These are phyloP conservation scores for Halteria grandinella DNA, from an alignment of 73 alveolate species.

Conservation along the genomic window DNA sequence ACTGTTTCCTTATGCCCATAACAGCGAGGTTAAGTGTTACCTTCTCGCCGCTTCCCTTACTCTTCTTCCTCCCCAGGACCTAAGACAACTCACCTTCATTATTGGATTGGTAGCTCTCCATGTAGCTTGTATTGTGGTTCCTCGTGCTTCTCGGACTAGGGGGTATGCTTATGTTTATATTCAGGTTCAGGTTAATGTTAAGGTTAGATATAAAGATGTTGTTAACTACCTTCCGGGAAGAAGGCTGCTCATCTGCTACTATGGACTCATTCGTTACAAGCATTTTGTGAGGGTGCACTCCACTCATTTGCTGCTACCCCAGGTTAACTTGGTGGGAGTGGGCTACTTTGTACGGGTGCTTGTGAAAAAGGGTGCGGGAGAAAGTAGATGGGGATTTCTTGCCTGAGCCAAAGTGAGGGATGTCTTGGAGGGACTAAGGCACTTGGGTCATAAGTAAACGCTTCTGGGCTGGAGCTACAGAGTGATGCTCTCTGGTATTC, in stretches of 20 bases:
- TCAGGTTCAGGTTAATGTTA: conserved; percentile 36
- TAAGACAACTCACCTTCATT: neutral
- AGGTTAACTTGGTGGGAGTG: neutral
- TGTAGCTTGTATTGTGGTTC: neutral
- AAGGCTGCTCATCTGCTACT: neutral
- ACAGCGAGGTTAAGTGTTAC: neutral
- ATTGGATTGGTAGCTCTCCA: neutral
- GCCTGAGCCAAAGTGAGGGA: neutral
- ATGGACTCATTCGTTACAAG: neutral
- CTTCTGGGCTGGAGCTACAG: too few species aligned
- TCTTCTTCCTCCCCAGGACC: neutral
- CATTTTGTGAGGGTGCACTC: conserved; percentile 1
- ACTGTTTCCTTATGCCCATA: neutral
- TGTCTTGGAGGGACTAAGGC: too few species aligned
- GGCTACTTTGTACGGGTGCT: neutral
- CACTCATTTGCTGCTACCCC: neutral
- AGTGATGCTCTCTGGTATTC: too few species aligned
- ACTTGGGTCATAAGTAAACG: too few species aligned
- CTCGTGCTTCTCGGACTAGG: conserved; percentile 50
- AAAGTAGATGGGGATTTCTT: neutral
- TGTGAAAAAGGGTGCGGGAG: neutral
- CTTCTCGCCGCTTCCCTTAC: neutral
- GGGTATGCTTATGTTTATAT: conserved; percentile 44
- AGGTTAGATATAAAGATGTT: conserved; percentile 36
- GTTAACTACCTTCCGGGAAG: conserved; percentile 8